phyloP scores from a whole-genome alignment of 2,329 filamentous ascomycete genomes.

The Paramyrothecium roridum region DNA sequence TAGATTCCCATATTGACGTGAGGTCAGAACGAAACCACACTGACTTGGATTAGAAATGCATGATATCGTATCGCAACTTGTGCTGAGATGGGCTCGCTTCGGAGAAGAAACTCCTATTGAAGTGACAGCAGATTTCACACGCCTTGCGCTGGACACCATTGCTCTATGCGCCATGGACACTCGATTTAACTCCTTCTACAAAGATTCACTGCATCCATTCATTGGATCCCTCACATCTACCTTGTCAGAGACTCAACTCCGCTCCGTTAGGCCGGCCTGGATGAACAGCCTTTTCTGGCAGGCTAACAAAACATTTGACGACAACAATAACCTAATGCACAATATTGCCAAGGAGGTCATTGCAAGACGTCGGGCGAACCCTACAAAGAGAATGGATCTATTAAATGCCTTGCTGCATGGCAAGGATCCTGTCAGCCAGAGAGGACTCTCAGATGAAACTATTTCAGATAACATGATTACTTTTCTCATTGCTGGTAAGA shows the following conservation, averaged over 20 bases:
- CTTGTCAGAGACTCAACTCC: conserved; percentile 51
- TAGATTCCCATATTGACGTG: too few species aligned
- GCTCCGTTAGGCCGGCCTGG: conserved; percentile 44
- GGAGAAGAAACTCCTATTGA: conserved; percentile 56
- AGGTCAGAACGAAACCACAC: too few species aligned
- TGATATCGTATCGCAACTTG: conserved; percentile 63
- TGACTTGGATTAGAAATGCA: background rate
- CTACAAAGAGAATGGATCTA: too few species aligned
- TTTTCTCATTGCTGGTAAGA: conserved; percentile 28
- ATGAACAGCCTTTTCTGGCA: conserved; percentile 40
- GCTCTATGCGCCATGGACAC: conserved; percentile 69
- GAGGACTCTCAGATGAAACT: too few species aligned
- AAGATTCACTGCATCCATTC: conserved; percentile 67
- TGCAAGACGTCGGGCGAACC: too few species aligned
- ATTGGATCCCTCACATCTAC: conserved; percentile 64
- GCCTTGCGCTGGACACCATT: conserved; percentile 70
- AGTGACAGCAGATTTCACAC: conserved; percentile 67
- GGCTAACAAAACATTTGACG: too few species aligned
- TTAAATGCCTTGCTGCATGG: too few species aligned
- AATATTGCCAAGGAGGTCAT: too few species aligned
- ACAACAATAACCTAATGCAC: too few species aligned
- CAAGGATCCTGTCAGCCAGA: too few species aligned
- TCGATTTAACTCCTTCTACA: conserved; percentile 76
- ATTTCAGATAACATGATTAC: too few species aligned
- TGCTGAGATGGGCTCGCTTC: conserved; percentile 67